phyloP scores from a whole-genome alignment of 345 rosid species.

The Mercurialis annua region DNA sequence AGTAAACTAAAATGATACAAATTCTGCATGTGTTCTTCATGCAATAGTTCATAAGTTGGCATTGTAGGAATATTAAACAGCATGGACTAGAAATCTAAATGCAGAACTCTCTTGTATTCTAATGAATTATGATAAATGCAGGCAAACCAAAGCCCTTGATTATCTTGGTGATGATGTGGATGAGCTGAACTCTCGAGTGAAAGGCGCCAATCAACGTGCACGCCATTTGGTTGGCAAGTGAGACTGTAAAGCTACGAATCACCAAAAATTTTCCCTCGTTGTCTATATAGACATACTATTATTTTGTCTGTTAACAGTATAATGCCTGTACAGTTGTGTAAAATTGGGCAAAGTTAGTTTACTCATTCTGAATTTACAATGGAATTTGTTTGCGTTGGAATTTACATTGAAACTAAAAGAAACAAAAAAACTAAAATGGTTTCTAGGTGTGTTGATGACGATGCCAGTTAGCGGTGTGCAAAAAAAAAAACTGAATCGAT shows the following conservation, averaged over 20 bases:
- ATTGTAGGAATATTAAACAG: background rate
- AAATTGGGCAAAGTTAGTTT: background rate
- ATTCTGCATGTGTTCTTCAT: background rate
- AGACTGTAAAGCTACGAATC: background rate
- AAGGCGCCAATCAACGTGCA: constrained; percentile 35
- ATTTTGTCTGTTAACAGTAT: background rate
- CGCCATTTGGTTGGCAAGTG: constrained; percentile 26
- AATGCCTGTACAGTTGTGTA: background rate
- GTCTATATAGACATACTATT: background rate
- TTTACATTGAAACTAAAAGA: no score
- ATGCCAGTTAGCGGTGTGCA: no score
- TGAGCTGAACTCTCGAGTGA: constrained; percentile 33
- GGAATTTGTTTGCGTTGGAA: no score
- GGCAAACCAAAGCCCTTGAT: constrained; percentile 35
- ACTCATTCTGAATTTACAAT: background rate
- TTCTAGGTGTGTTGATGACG: no score
- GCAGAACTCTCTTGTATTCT: background rate
- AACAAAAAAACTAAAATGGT: background rate
- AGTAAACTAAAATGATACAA: background rate
- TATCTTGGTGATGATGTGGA: constrained; percentile 30
- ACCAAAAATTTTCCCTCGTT: background rate
- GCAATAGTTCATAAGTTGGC: no score
- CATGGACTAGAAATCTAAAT: no score
- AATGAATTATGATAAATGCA: constrained; percentile 1
- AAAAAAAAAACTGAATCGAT: no score